phyloP scores from a whole-genome alignment of 257 asterid genomes.

The Oldenlandia corymbosa region DNA sequence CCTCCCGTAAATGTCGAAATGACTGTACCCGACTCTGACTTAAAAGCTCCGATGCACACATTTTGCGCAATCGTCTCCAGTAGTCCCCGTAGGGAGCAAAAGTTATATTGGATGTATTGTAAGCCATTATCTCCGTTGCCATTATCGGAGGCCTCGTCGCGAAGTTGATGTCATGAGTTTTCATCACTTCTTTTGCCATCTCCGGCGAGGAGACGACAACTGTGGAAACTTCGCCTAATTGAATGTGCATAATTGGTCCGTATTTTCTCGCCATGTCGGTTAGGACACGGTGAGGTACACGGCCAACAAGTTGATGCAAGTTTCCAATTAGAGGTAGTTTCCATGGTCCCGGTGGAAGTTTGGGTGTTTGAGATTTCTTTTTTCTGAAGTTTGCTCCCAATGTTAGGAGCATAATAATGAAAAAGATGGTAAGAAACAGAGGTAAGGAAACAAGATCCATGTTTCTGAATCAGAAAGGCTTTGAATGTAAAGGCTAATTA shows the following conservation, averaged over 20 bases:
- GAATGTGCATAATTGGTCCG: conserved; percentile 16
- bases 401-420: too few relatives aligned
- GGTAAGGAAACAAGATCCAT: too few relatives aligned
- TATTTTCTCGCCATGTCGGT: conserved; percentile 13
- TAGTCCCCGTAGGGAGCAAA: not conserved
- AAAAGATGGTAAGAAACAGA: too few relatives aligned
- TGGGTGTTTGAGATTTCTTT: too few relatives aligned
- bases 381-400: too few relatives aligned
- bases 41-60: not conserved
- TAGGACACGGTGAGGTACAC: conserved; percentile 3
- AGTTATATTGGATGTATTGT: not conserved
- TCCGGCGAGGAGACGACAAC: conserved; percentile 21
- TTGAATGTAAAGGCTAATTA: too few relatives aligned
- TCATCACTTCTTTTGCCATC: conserved; percentile 17
- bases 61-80: conserved; percentile 5
- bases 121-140: not conserved
- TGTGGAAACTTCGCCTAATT: conserved; percentile 16
- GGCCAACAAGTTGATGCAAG: conserved; percentile 12
- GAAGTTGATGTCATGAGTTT: conserved; percentile 16
- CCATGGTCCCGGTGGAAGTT: conserved; percentile 4
- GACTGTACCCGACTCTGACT: not conserved
- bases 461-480: too few relatives aligned
- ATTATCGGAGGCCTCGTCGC: conserved; percentile 10
- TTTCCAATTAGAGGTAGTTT: conserved; percentile 8
- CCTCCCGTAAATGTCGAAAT: conserved; percentile 21